Percentiles rank a stretch among this genome's conserved stretches.
These are phyloP conservation scores for Monosporascus sp. DNA, from an alignment of 2,329 filamentous ascomycete species.

Conservation along the genomic window DNA sequence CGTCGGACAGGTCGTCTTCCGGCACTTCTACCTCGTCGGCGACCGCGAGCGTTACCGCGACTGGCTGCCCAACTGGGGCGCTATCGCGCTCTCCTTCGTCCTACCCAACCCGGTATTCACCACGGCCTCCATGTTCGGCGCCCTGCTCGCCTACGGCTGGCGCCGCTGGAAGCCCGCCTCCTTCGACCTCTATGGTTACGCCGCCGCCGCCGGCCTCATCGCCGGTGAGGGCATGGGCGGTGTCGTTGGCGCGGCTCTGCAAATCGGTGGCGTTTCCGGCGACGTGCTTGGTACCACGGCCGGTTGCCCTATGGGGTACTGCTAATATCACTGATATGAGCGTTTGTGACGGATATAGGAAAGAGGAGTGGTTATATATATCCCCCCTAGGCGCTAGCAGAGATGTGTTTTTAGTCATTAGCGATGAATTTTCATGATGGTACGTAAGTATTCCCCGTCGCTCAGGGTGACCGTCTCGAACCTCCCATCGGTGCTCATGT, in stretches of 20 bases:
- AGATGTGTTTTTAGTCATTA: too few relatives aligned
- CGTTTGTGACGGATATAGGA: not conserved
- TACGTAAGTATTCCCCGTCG: too few relatives aligned
- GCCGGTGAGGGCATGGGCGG: slow-evolving; percentile 60
- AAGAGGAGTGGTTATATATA: not conserved
- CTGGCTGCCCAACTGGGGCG: slow-evolving; percentile 59
- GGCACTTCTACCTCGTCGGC: slow-evolving; percentile 50
- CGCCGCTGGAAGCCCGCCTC: slow-evolving; percentile 43
- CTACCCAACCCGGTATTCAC: slow-evolving; percentile 51
- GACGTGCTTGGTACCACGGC: slow-evolving; percentile 25
- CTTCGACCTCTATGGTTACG: slow-evolving; percentile 56
- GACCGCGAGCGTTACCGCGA: slow-evolving; percentile 46
- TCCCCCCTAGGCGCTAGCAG: slow-evolving; percentile 1
- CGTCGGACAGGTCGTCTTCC: slow-evolving; percentile 44
- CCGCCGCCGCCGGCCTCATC: slow-evolving; percentile 54
- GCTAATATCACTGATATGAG: slow-evolving; percentile 17
- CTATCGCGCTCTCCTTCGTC: slow-evolving; percentile 53
- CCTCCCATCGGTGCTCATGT: too few relatives aligned
- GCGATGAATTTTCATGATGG: too few relatives aligned
- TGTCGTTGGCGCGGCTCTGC: slow-evolving; percentile 45
- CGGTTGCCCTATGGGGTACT: slow-evolving; percentile 25
- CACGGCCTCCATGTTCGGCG: slow-evolving; percentile 53
- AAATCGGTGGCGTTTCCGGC: slow-evolving; percentile 27
- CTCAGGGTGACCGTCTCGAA: too few relatives aligned
- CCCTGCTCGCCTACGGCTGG: slow-evolving; percentile 47